Conservation (phyloP, 2,329 filamentous ascomycete genomes). For the Didymella exigua region DNA sequence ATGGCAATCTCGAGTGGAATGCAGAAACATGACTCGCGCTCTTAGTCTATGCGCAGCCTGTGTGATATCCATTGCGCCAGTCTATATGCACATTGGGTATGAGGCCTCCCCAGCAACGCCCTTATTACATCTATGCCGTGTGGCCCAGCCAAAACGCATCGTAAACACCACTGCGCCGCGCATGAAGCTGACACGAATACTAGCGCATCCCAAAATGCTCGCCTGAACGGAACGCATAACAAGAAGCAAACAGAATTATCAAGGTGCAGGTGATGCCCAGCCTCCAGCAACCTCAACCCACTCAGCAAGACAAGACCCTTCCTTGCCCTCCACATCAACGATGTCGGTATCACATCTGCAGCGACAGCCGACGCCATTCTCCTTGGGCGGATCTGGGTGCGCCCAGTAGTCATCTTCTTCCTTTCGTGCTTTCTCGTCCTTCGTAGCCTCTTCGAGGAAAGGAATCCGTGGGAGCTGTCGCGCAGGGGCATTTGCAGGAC, state of each 20-base stretch:
- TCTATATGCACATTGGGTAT: constrained; percentile 15
- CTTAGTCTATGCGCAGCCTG: not conserved
- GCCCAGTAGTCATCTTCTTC: constrained; percentile 99
- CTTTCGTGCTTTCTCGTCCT: constrained; percentile 79
- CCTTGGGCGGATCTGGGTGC: constrained; percentile 80
- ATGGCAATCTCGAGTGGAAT: not conserved
- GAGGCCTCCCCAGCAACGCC: constrained; percentile 19
- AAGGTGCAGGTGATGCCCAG: constrained; percentile 68
- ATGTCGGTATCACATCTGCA: constrained; percentile 98
- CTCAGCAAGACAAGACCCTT: constrained; percentile 90
- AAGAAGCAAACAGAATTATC: constrained; percentile 16
- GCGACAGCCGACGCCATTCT: constrained; percentile 95
- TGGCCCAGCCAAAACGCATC: constrained; percentile 18
- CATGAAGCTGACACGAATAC: constrained; percentile 22
- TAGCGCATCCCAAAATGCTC: constrained; percentile 30
- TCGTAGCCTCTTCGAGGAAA: constrained; percentile 80
- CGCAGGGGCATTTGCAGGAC: constrained; percentile 90
- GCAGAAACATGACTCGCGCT: not conserved
- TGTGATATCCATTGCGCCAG: not conserved
- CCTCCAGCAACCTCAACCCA: constrained; percentile 98
- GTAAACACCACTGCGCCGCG: constrained; percentile 31
- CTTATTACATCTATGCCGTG: constrained; percentile 3
- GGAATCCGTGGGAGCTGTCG: constrained; percentile 81
- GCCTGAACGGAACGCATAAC: constrained; percentile 24
- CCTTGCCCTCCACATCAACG: constrained; percentile 95